Conservation (phyloP, 2,329 filamentous ascomycete species). For the Grosmannia huntii region DNA sequence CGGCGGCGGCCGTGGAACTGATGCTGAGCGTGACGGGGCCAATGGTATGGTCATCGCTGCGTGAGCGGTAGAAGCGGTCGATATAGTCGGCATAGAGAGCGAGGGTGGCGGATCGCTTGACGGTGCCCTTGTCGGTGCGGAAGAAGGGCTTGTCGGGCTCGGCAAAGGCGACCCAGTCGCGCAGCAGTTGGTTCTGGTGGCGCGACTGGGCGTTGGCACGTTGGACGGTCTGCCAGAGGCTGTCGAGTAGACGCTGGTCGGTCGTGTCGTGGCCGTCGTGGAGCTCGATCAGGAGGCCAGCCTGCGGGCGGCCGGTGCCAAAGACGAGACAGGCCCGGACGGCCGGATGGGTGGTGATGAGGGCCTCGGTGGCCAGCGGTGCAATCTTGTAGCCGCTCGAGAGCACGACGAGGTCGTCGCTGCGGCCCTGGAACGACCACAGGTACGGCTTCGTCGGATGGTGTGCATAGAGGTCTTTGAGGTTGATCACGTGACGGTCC, state of each 20-base stretch:
- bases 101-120: slow-evolving; percentile 23
- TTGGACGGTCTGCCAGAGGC: slow-evolving; percentile 30
- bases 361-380: slow-evolving; percentile 29
- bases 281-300: slow-evolving; percentile 35
- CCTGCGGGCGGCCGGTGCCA: slow-evolving; percentile 31
- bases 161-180: slow-evolving; percentile 26
- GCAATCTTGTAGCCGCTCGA: slow-evolving; percentile 39
- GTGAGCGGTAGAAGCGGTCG: slow-evolving; percentile 1
- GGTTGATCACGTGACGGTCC: slow-evolving; percentile 25
- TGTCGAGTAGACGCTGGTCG: slow-evolving; percentile 21
- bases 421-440: slow-evolving; percentile 23
- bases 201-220: slow-evolving; percentile 29
- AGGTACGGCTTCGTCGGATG: slow-evolving; percentile 25
- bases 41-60: neutral
- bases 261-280: neutral
- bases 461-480: slow-evolving; percentile 29
- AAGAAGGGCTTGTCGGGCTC: slow-evolving; percentile 28
- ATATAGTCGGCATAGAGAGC: slow-evolving; percentile 19
- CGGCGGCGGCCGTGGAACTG: slow-evolving; percentile 7
- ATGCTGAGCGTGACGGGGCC: neutral
- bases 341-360: slow-evolving; percentile 24
- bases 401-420: slow-evolving; percentile 36
- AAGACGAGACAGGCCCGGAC: slow-evolving; percentile 31
- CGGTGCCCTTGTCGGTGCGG: slow-evolving; percentile 31
- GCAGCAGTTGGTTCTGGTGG: slow-evolving; percentile 31